A percentile compares a stretch with the other conserved stretches of the same genome.
These are phyloP conservation scores for Dothidotthia symphoricarpi DNA, from an alignment of 2,329 filamentous ascomycete species.

Conservation along the genomic window DNA sequence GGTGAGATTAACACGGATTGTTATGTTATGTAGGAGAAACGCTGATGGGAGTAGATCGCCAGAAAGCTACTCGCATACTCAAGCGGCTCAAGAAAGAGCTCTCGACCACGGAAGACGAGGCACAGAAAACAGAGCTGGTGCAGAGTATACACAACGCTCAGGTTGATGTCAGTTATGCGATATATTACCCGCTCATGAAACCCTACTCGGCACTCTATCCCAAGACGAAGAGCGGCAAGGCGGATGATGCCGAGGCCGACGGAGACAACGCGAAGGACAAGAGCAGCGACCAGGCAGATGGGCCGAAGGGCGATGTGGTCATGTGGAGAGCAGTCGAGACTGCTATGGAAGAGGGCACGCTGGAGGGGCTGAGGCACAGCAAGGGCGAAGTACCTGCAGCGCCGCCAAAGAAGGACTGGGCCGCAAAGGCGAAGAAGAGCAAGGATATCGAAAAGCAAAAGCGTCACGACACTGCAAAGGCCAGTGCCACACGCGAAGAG, in stretches of 20 bases:
- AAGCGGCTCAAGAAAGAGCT: slow-evolving; percentile 65
- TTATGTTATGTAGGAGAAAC: neutral
- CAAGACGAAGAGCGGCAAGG: slow-evolving; percentile 25
- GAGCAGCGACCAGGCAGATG: slow-evolving; percentile 37
- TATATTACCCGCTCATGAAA: slow-evolving; percentile 69
- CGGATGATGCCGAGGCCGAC: slow-evolving; percentile 20
- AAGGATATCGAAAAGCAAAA: slow-evolving; percentile 13
- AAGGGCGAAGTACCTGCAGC: slow-evolving; percentile 26
- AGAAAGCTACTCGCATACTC: slow-evolving; percentile 66
- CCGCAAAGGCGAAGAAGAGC: slow-evolving; percentile 15
- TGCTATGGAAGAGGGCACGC: slow-evolving; percentile 58
- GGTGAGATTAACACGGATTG: slow-evolving; percentile 50
- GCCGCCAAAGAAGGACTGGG: slow-evolving; percentile 22
- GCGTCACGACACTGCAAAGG: slow-evolving; percentile 20
- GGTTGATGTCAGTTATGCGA: slow-evolving; percentile 73
- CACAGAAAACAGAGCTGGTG: slow-evolving; percentile 53
- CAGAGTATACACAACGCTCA: slow-evolving; percentile 65
- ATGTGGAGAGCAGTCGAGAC: slow-evolving; percentile 69
- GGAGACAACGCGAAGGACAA: slow-evolving; percentile 28
- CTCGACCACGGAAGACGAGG: slow-evolving; percentile 49
- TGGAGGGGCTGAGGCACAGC: slow-evolving; percentile 59
- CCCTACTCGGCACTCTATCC: slow-evolving; percentile 63
- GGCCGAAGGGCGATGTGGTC: slow-evolving; percentile 52
- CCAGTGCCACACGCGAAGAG: slow-evolving; percentile 17
- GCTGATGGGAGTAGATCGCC: slow-evolving; percentile 56